A percentile compares a stretch with the other conserved stretches of the same genome.
These are phyloP conservation scores for Alectoria sarmentosa DNA, from an alignment of 495 filamentous ascomycete species.

Conservation along the genomic window DNA sequence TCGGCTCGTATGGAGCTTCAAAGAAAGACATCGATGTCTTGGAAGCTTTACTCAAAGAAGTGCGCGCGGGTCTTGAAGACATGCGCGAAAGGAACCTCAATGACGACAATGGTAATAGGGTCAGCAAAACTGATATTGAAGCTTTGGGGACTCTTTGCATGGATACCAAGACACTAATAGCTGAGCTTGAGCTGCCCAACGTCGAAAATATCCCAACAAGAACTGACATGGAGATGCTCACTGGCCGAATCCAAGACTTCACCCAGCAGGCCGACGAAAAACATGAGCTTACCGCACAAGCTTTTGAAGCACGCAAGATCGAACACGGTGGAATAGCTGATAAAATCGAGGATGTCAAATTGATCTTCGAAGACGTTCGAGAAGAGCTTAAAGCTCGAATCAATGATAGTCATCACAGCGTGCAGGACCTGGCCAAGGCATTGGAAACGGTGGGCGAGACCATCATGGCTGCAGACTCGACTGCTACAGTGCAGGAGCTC, in stretches of 20 bases:
- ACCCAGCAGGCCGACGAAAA: conserved; percentile 60
- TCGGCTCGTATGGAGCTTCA: conserved; percentile 57
- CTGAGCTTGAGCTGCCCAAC: conserved; percentile 61
- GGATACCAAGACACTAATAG: conserved; percentile 69
- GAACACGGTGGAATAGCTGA: conserved; percentile 54
- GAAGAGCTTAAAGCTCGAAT: conserved; percentile 59
- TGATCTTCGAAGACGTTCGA: conserved; percentile 51
- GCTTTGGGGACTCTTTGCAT: conserved; percentile 68
- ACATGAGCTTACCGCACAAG: conserved; percentile 66
- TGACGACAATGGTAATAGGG: conserved; percentile 55
- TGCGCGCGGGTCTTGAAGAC: conserved; percentile 67
- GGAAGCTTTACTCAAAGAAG: conserved; percentile 66
- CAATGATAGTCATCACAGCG: conserved; percentile 47
- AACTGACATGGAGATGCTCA: conserved; percentile 55
- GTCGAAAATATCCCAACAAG: conserved; percentile 56
- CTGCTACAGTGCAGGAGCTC: conserved; percentile 67
- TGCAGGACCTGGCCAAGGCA: conserved; percentile 51
- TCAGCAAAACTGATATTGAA: conserved; percentile 73
- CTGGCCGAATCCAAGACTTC: conserved; percentile 62
- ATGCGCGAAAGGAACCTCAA: conserved; percentile 56
- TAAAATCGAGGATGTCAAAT: conserved; percentile 52
- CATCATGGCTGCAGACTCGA: conserved; percentile 49
- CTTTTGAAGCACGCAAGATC: conserved; percentile 67
- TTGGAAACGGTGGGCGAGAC: conserved; percentile 56
- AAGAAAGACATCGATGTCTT: conserved; percentile 73